These are phyloP conservation scores for Diophrys sp. DNA, from an alignment of 73 alveolate species.

Conservation along the genomic window DNA sequence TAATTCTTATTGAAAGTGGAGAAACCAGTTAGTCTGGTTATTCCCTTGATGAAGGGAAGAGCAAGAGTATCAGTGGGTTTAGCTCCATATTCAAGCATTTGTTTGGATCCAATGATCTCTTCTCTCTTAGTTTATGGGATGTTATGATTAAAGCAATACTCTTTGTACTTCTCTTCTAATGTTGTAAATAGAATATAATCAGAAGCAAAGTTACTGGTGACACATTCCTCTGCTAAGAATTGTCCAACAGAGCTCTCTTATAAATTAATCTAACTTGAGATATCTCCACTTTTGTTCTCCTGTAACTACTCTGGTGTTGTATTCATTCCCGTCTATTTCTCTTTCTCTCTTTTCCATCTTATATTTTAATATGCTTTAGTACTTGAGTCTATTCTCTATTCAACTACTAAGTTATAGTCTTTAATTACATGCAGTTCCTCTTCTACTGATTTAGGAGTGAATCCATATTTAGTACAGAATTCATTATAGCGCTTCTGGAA, in stretches of 20 bases:
- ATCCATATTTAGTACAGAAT: constrained; percentile 24
- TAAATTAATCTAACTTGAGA: neutral
- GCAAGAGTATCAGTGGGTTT: neutral
- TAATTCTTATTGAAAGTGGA: neutral
- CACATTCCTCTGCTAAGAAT: constrained; percentile 12
- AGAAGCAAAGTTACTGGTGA: constrained; percentile 1
- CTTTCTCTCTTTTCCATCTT: constrained; percentile 7
- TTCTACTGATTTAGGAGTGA: neutral
- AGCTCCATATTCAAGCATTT: constrained; percentile 23
- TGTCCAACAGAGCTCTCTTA: neutral
- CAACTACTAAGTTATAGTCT: neutral
- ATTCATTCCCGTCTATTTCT: neutral
- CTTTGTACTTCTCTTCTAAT: constrained; percentile 1
- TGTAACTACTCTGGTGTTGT: neutral
- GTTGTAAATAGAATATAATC: constrained; percentile 16
- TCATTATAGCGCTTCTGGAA: neutral
- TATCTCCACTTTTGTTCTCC: neutral
- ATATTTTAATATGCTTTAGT: constrained; percentile 16
- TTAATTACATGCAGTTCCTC: neutral
- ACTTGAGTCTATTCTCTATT: neutral
- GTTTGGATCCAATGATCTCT: constrained; percentile 11
- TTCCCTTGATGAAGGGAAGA: constrained; percentile 13
- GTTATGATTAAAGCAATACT: constrained; percentile 6
- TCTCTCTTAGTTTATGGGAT: neutral
- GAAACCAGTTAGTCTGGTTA: neutral